Base-by-base conservation (phyloP, 805 yeast species). In the Ogataea degrootiae region DNA sequence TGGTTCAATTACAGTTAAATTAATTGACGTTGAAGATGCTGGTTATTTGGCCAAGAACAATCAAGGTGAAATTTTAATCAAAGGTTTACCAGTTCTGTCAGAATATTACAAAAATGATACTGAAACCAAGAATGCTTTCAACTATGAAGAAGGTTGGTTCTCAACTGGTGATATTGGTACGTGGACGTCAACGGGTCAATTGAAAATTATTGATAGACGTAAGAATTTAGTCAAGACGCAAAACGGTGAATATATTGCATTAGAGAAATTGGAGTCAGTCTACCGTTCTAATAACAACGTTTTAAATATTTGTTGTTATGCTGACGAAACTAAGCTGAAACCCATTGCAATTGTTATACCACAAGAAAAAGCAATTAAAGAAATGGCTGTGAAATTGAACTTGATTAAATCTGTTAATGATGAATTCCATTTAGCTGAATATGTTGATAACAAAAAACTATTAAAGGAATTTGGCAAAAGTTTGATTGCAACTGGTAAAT, bases 181-280 rank as follows among this genome's bases (percentile, higher is more conserved):
- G 73, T 89, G 97, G 96, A 77, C 91, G 39, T 51, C 80, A 26
- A 76, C 74, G 54, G 98, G 98, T 55, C 83, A 81, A 48, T 75
- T 94, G 62, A 81, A 77, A 63, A 74, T 94, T 51, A 87, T 94
- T 66, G 99, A 94, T 72, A 86, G 99, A 66, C 87, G 82, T 75
- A 94, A 94, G 82, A 94, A 94, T 68, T 76, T 94, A 69, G 96
- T 94, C 59, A 94, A 94, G 77, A 94, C 99, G 17, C 76, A 80
- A 61, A 92, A 94, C 66, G 99, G 99, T 71, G 99, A 94, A 73
- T 94, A 94, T 70, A 88, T 94, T 67, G 99, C 99, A 4, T 77
- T 94, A 61, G 99, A 94, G 71, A 91, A 91, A 70, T 74, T 94
- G 56, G 99, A 94, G 72, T 78, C 96, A 11, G 75, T 87, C 43